Conservation (phyloP, 2,329 filamentous ascomycete species). For the Fusarium odoratissimum region DNA sequence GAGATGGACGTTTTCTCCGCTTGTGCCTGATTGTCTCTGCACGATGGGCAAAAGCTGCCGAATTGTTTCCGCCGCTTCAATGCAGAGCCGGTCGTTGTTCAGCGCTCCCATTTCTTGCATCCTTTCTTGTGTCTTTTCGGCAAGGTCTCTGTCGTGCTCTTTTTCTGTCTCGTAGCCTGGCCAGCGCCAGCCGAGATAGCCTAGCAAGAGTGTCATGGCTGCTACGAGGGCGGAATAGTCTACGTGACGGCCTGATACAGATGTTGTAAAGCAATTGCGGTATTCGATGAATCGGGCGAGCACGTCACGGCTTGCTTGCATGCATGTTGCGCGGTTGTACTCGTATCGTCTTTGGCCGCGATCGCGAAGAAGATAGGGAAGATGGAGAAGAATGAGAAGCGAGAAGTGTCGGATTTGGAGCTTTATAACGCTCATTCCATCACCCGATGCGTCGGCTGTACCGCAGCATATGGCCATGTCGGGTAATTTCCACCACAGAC, state of each 20-base stretch:
- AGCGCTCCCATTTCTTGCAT: conserved; percentile 53
- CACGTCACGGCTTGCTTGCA: conserved; percentile 63
- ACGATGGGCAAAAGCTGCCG: conserved; percentile 57
- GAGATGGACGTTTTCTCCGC: conserved; percentile 49
- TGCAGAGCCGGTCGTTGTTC: conserved; percentile 56
- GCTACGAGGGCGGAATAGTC: conserved; percentile 66
- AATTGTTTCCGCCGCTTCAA: conserved; percentile 58
- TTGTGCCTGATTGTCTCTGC: conserved; percentile 40
- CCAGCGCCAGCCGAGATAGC: conserved; percentile 57
- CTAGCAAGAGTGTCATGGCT: conserved; percentile 62
- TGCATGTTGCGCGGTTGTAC: conserved; percentile 56
- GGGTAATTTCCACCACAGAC: conserved; percentile 61
- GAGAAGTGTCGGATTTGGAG: conserved; percentile 64
- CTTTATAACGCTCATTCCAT: conserved; percentile 51
- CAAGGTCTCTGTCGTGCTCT: conserved; percentile 51
- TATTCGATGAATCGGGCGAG: conserved; percentile 62
- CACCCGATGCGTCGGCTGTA: conserved; percentile 29
- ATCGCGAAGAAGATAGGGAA: conserved; percentile 64
- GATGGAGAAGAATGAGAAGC: conserved; percentile 63
- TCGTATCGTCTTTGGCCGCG: conserved; percentile 59
- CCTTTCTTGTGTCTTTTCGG: conserved; percentile 51
- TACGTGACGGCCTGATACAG: conserved; percentile 54
- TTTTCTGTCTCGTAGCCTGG: conserved; percentile 40
- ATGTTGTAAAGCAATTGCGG: conserved; percentile 45
- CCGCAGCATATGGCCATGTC: conserved; percentile 40